Evolutionary conservation across 1,284 basidiomycete species (phyloP).

Genomic region (Trichosporon faecale): DNA sequence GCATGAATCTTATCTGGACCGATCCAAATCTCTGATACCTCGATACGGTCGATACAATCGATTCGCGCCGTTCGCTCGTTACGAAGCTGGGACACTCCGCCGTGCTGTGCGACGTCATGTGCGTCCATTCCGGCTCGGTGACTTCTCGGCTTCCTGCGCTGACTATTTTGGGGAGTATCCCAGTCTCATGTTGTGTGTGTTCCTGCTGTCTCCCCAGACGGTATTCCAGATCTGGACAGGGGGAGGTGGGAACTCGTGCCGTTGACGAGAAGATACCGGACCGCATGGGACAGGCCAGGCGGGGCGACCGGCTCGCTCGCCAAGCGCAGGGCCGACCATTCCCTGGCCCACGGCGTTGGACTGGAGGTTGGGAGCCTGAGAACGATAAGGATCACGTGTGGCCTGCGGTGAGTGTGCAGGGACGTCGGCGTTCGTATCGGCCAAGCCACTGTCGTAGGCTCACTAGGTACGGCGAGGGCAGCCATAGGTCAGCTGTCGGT

Average conservation of each 20-base stretch:
- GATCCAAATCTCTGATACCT: background rate
- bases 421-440: background rate
- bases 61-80: background rate
- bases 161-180: background rate
- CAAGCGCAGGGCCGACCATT: background rate
- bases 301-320: background rate
- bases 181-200: background rate
- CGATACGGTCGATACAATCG: background rate
- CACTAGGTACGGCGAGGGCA: background rate
- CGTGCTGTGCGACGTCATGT: background rate
- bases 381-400: constrained; percentile 3
- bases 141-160: background rate
- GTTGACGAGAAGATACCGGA: background rate
- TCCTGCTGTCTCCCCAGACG: background rate
- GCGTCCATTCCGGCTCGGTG: background rate
- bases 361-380: background rate
- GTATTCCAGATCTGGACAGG: background rate
- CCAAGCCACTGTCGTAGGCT: background rate
- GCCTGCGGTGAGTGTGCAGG: background rate
- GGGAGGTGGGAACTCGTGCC: background rate
- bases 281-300: background rate
- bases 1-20: background rate
- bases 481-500: background rate
- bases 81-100: background rate
- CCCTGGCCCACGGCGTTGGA: background rate